A percentile compares a stretch with the other conserved stretches of the same genome.
Conservation (phyloP, 305 asterid species). For the Rubia balearica region DNA sequence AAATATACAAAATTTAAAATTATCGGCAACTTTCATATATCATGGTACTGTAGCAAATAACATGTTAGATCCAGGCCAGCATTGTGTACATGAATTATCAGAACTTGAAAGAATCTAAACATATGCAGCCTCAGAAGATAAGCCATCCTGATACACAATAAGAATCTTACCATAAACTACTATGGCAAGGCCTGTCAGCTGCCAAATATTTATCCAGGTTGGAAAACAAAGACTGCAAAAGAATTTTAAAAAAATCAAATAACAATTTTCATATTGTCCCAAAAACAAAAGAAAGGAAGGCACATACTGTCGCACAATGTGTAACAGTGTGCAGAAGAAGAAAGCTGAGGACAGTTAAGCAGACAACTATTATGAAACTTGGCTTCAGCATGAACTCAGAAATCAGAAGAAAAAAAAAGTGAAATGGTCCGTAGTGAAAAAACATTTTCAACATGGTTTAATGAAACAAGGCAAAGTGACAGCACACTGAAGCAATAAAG, state of each 20-base stretch:
- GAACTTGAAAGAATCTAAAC: neutral
- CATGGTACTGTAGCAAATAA: neutral
- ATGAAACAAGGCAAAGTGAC: neutral
- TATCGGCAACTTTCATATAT: neutral
- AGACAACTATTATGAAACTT: neutral
- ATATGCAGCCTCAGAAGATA: neutral
- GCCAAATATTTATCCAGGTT: constrained; percentile 75
- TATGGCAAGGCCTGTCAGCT: constrained; percentile 81
- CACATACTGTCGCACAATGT: neutral
- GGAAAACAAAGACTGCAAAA: constrained; percentile 61
- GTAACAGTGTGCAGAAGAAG: neutral
- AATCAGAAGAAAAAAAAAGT: neutral
- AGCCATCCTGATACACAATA: neutral
- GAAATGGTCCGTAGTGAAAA: neutral
- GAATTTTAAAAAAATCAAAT: neutral
- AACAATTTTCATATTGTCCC: neutral
- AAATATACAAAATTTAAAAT: too few relatives aligned
- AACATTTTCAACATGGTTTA: neutral
- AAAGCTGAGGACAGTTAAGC: neutral
- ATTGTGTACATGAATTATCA: neutral
- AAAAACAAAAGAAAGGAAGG: neutral
- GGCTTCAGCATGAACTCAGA: neutral
- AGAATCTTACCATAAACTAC: constrained; percentile 71
- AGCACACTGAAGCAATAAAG: neutral
- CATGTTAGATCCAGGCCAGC: neutral